Evolutionary conservation across 1,139 yeast genomes (phyloP).

Genomic region (Yamadazyma dendronema): DNA sequence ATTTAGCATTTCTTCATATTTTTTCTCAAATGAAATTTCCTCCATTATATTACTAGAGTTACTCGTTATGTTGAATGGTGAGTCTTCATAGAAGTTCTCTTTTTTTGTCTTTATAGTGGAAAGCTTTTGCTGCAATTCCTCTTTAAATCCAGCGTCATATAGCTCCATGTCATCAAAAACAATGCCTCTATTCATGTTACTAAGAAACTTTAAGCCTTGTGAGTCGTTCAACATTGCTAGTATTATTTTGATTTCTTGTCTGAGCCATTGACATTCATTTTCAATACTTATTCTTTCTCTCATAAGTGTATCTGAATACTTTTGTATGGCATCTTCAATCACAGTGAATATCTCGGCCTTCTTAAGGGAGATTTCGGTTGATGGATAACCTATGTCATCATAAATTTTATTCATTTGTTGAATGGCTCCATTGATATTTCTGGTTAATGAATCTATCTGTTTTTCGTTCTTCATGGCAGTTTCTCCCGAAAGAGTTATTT

Average conservation of each 20-base stretch:
- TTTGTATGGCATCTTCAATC: conserved; percentile 39
- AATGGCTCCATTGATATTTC: conserved; percentile 34
- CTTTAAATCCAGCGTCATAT: conserved; percentile 33
- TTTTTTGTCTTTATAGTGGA: conserved; percentile 19
- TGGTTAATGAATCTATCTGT: conserved; percentile 26
- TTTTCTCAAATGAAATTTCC: conserved; percentile 24
- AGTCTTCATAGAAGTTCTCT: conserved; percentile 24
- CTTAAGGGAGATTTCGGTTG: conserved; percentile 32
- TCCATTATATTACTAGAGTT: conserved; percentile 14
- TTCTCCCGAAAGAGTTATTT: conserved; percentile 3
- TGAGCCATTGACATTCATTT: conserved; percentile 48
- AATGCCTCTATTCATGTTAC: conserved; percentile 29
- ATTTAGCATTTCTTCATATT: conserved; percentile 25
- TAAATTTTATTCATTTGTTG: conserved; percentile 33
- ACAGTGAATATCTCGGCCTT: conserved; percentile 39
- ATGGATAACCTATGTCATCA: conserved; percentile 38
- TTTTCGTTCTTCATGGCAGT: conserved; percentile 3
- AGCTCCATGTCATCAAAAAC: conserved; percentile 28
- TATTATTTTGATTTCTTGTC: conserved; percentile 43
- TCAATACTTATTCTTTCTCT: conserved; percentile 40
- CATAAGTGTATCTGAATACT: conserved; percentile 30
- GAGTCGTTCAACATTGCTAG: conserved; percentile 42
- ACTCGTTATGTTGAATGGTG: conserved; percentile 27
- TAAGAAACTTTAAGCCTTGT: conserved; percentile 27
- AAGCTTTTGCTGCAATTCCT: conserved; percentile 25